These are phyloP conservation scores for Isatis lusitanica DNA, from an alignment of 441 rosid species.

Conservation along the genomic window DNA sequence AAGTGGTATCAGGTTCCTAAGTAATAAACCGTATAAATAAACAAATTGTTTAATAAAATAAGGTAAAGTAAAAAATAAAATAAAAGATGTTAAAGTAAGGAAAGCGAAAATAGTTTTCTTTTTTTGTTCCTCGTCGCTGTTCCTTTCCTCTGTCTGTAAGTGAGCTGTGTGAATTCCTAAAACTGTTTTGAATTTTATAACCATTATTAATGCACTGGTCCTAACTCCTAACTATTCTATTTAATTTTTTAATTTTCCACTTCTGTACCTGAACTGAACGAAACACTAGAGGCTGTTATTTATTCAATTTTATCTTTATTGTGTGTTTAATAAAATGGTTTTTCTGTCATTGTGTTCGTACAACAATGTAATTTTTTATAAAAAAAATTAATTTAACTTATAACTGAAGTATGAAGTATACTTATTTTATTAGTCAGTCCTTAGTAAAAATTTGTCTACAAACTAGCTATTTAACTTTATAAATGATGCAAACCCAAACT, in stretches of 20 bases:
- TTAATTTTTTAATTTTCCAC: neutral
- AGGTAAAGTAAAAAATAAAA: slow-evolving; percentile 15
- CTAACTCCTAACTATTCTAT: neutral
- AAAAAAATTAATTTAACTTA: neutral
- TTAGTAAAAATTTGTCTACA: neutral
- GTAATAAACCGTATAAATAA: slow-evolving; percentile 19
- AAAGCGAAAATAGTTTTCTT: neutral
- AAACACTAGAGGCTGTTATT: slow-evolving; percentile 3
- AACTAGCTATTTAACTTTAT: neutral
- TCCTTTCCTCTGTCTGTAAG: slow-evolving; percentile 18
- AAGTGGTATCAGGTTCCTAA: slow-evolving; percentile 72
- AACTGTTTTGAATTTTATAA: neutral
- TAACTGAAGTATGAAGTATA: neutral
- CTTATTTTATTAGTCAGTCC: neutral
- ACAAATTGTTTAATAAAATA: slow-evolving; percentile 5
- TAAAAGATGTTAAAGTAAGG: neutral
- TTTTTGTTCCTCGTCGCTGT: neutral
- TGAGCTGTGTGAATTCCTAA: slow-evolving; percentile 33
- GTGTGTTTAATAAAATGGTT: neutral
- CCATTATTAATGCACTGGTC: neutral
- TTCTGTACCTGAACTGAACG: slow-evolving; percentile 10
- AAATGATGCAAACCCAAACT: neutral
- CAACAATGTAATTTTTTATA: neutral
- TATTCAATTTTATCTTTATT: neutral
- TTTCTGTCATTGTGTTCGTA: neutral